phyloP scores from a whole-genome alignment of 2,329 filamentous ascomycete genomes.

The Phaeosphaeria sp. region DNA sequence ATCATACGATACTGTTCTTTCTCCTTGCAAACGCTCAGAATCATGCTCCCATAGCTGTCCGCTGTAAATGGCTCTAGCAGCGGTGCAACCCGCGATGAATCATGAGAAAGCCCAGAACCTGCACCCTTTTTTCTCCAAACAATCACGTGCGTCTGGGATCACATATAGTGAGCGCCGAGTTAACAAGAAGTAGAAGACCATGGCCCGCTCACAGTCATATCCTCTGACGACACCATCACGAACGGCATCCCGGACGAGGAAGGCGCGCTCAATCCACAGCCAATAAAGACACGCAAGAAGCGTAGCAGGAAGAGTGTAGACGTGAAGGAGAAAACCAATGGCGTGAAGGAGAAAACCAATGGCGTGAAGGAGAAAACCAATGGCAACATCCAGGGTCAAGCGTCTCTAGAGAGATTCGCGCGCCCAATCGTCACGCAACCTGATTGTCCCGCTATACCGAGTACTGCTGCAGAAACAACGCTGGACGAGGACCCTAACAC shows the following conservation, averaged over 20 bases:
- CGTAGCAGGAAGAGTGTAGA: slow-evolving; percentile 28
- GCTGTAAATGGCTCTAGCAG: slow-evolving; percentile 46
- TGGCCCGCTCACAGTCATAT: slow-evolving; percentile 8
- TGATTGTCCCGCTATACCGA: slow-evolving; percentile 1
- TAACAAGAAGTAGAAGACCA: slow-evolving; percentile 19
- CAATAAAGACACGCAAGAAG: slow-evolving; percentile 27
- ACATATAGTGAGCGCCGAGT: background rate
- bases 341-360: no score
- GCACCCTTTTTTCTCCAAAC: slow-evolving; percentile 50
- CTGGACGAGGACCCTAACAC: slow-evolving; percentile 40
- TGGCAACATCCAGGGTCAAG: slow-evolving; percentile 23
- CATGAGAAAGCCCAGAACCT: slow-evolving; percentile 42
- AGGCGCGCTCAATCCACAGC: slow-evolving; percentile 20
- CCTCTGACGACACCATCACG: slow-evolving; percentile 9
- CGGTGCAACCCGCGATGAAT: slow-evolving; percentile 48
- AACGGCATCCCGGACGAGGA: slow-evolving; percentile 28
- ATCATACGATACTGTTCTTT: background rate
- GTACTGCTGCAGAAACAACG: slow-evolving; percentile 12
- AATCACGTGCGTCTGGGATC: slow-evolving; percentile 1
- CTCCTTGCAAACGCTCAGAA: background rate
- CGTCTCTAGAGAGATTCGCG: slow-evolving; percentile 38
- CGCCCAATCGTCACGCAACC: slow-evolving; percentile 1
- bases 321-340: slow-evolving; percentile 19
- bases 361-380: slow-evolving; percentile 20
- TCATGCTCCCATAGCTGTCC: slow-evolving; percentile 23